Evolutionary conservation across 106 monocot genomes (phyloP).

Genomic region (Apostasia shenzhenica): DNA sequence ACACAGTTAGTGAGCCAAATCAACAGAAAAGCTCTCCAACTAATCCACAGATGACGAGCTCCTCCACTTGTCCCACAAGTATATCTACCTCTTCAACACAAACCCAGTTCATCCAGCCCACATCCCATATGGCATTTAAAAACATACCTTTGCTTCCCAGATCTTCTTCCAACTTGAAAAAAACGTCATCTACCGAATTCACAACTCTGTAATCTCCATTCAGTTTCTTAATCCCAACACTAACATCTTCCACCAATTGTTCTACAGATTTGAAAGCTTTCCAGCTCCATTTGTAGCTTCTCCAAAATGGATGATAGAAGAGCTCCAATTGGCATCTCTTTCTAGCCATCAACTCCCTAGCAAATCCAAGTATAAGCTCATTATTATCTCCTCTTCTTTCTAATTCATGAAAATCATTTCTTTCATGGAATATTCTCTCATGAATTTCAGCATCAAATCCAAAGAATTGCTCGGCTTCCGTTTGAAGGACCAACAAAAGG

Average conservation of each 20-base stretch:
- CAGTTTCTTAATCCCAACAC: slow-evolving; percentile 12
- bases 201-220: slow-evolving; percentile 1
- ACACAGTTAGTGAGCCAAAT: slow-evolving; percentile 6
- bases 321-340: slow-evolving; percentile 16
- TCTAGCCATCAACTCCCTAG: slow-evolving; percentile 22
- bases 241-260: slow-evolving; percentile 24
- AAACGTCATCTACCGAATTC: slow-evolving; percentile 9
- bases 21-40: slow-evolving; percentile 25
- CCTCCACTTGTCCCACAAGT: slow-evolving; percentile 19
- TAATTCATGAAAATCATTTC: background rate
- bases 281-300: background rate
- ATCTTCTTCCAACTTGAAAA: slow-evolving; percentile 36
- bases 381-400: background rate
- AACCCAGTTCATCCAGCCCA: slow-evolving; percentile 24
- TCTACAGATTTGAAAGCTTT: background rate
- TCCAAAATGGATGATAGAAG: slow-evolving; percentile 1
- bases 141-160: slow-evolving; percentile 18
- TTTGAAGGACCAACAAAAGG: background rate
- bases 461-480: slow-evolving; percentile 8
- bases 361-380: slow-evolving; percentile 18
- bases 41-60: slow-evolving; percentile 13
- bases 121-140: slow-evolving; percentile 30
- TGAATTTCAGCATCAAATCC: background rate
- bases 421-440: background rate
- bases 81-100: slow-evolving; percentile 18